phyloP scores from a whole-genome alignment of 768 basidiomycete species.

The Podaxis pistillaris region DNA sequence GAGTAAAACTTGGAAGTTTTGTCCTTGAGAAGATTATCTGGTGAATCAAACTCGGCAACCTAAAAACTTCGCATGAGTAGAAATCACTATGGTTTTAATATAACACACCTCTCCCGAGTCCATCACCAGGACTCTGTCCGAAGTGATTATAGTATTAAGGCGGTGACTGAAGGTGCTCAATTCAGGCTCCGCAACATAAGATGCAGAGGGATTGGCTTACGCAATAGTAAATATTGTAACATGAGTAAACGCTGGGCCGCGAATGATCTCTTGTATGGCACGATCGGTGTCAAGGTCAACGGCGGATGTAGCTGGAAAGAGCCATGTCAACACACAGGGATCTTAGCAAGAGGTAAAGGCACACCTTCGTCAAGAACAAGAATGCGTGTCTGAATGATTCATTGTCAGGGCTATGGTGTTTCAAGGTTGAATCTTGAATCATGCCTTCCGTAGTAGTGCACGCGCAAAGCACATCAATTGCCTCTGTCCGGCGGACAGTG shows the following conservation, averaged over 20 bases:
- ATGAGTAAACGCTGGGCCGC: constrained; percentile 71
- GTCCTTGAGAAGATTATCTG: constrained; percentile 12
- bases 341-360: neutral
- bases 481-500: constrained; percentile 81
- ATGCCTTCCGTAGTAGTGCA: constrained; percentile 74
- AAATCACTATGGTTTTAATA: neutral
- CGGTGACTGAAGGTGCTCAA: constrained; percentile 51
- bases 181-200: neutral
- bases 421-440: neutral
- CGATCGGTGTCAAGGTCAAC: constrained; percentile 90
- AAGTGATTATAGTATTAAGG: constrained; percentile 82
- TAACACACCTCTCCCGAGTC: constrained; percentile 64
- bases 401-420: neutral
- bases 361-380: constrained; percentile 91
- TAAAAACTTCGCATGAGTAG: neutral
- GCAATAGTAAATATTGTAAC: constrained; percentile 88
- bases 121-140: constrained; percentile 79
- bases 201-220: constrained; percentile 37
- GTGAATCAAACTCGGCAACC: constrained; percentile 16
- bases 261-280: constrained; percentile 85
- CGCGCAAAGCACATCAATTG: constrained; percentile 90
- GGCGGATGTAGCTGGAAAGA: constrained; percentile 70
- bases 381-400: constrained; percentile 61
- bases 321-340: neutral
- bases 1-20: constrained; percentile 9